Base-by-base conservation (phyloP, 176 grass and related monocot species). In the Themeda triandra region DNA sequence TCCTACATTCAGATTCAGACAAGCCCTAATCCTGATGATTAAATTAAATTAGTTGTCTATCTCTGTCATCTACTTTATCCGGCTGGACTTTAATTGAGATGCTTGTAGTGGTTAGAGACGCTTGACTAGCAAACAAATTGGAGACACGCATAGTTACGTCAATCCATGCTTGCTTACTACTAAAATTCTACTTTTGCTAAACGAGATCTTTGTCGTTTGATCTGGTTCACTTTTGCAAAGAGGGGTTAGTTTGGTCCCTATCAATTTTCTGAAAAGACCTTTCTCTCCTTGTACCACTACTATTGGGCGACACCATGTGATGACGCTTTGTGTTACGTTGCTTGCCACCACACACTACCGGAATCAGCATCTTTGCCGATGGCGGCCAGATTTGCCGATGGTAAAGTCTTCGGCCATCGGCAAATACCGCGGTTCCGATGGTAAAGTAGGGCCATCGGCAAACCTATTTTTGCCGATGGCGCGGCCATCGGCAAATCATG, bases 181-280 rank as follows among this genome's bases (percentile, higher is more conserved):
- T 29, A 65, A 56, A 79, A 13, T 54, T 46, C 62, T 40, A 2
- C 45, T 21, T 76, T 15, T 40, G 13, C 65, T 63, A 66, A 23
- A 78, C 53, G 73, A 78, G 58, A 86, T 78, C 73, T 86, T 86
- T 78, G 58, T 68, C 32, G 44, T 86, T 44, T 81, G 87, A 89
- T 89, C 46, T 80, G 59, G 44, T 46, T 79, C 4, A n/a, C 11
- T 19, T 79, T 68, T 17, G 5, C 8, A 18, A 18, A 32, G 69
- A 66, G 46, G 68, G 75, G 58, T 58, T 45, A 71, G 42, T 46
- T 75, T 80, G 59, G 45, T 29, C 44, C 44, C 73, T 51, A 6
- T 68, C 64, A 14, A 45, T 72, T 72, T 6, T 39, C 73, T 75
- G 69, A 80, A 80, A 74, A 37, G 82, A 49, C 80, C 28, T 31